Evolutionary conservation across 306 rosid genomes (phyloP).

Genomic region (Lotus japonicus): DNA sequence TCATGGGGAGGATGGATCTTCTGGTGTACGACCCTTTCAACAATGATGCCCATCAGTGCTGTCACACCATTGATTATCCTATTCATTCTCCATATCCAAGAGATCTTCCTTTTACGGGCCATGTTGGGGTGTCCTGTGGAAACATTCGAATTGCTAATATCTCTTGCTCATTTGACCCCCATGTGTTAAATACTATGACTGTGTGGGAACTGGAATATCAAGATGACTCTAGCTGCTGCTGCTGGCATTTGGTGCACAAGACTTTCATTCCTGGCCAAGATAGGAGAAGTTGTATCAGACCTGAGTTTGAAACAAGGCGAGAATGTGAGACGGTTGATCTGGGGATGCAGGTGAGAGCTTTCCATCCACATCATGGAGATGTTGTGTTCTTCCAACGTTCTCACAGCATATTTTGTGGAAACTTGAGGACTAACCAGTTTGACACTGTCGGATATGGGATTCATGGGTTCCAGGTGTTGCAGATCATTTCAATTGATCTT

Average conservation of each 20-base stretch:
- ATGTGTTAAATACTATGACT: background rate
- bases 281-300: background rate
- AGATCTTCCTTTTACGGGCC: background rate
- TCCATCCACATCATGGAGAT: slow-evolving; percentile 19
- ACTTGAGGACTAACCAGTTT: background rate
- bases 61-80: background rate
- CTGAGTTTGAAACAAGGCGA: background rate
- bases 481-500: background rate
- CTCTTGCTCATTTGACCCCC: background rate
- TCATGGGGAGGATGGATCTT: background rate
- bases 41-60: background rate
- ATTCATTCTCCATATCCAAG: background rate
- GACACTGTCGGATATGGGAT: slow-evolving; percentile 8
- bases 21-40: slow-evolving; percentile 2
- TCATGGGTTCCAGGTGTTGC: slow-evolving; percentile 2
- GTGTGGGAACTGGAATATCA: slow-evolving; percentile 18
- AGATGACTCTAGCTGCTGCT: background rate
- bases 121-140: slow-evolving; percentile 16
- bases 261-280: background rate
- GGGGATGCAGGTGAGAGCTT: slow-evolving; percentile 1
- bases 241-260: slow-evolving; percentile 8
- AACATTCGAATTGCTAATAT: background rate
- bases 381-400: slow-evolving; percentile 15
- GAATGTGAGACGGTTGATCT: background rate
- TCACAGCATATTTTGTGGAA: background rate